Base-by-base conservation (phyloP, 2,329 filamentous ascomycete species). In the Beauveria asiatica region DNA sequence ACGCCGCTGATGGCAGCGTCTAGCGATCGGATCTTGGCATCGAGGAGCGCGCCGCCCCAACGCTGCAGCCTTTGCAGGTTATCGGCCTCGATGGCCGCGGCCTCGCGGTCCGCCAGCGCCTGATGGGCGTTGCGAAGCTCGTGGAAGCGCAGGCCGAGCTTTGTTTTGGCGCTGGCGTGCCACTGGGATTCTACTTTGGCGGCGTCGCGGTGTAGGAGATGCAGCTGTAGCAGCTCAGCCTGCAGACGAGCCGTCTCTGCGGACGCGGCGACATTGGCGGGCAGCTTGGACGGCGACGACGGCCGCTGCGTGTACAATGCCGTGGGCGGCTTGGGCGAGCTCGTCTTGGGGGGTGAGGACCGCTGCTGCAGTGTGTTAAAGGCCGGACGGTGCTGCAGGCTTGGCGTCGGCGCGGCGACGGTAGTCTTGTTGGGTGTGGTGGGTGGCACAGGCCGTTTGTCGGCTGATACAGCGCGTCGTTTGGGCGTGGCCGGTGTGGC, bases 321-420 rank as follows among this genome's bases (percentile, higher is more conserved):
- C 0, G 82, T 82, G n/a, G 83, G 75, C 5, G 85, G 83, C 62
- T 88, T 89, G 0, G 85, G 83, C 19, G 55, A 39, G 39, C 78
- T 73, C 4, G 76, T 77, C 67, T 87, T 87, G 49, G 82, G 81
- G 0, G 86, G 86, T 30, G 83, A 86, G 73, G 83, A 88, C 72
- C 88, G 84, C 65, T 88, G 85, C 65, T 88, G 85, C 44, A 83
- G 78, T 0, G 81, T 86, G 52, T 77, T 82, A 71, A 88, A 88
- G 51, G 79, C 74, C 0, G 84, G 83, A 9, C 80, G 79, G 27
- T 74, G 72, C n/a, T 74, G 72, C n/a, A 73, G 70, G 19, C 73
- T 70, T 45, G 69, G 70, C 19, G 66, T 63, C 59, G 63, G 67
- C 51, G 57, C 52, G 37, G 62, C 45, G 45, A 61, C 37, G 11